Percentiles rank a stretch among this genome's conserved stretches.
Evolutionary conservation across 1,139 yeast genomes (phyloP).

Genomic region (Saccharomyces pastorianus): DNA sequence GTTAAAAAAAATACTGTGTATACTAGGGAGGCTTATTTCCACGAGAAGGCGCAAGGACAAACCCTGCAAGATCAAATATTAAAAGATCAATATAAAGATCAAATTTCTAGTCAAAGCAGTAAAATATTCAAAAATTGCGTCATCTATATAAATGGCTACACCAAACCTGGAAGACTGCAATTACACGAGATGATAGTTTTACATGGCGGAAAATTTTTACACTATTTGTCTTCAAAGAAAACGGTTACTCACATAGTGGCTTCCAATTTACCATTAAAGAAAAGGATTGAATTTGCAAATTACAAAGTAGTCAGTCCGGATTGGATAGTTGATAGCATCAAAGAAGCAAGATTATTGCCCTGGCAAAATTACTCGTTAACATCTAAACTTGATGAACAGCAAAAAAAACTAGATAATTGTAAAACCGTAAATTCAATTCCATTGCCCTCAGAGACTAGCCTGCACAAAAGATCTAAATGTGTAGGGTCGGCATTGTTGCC

Average conservation of each 20-base stretch:
- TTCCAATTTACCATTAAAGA: constrained; percentile 67
- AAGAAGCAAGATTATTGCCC: constrained; percentile 40
- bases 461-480: constrained; percentile 4
- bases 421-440: not conserved
- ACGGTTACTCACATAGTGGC: constrained; percentile 82
- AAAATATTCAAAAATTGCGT: constrained; percentile 55
- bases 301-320: constrained; percentile 72
- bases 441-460: not conserved
- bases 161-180: constrained; percentile 65
- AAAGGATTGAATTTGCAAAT: constrained; percentile 53
- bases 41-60: constrained; percentile 59
- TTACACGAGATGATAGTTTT: constrained; percentile 62
- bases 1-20: constrained; percentile 5
- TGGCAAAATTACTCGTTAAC: constrained; percentile 66
- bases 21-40: constrained; percentile 47
- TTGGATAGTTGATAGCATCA: constrained; percentile 70
- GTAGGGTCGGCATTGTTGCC: not conserved
- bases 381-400: constrained; percentile 43
- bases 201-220: constrained; percentile 74
- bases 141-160: constrained; percentile 79
- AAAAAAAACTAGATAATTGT: constrained; percentile 22
- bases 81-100: constrained; percentile 41
- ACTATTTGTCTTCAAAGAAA: constrained; percentile 59
- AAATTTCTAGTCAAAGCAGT: constrained; percentile 28
- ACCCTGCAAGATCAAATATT: constrained; percentile 54